Base-by-base conservation (phyloP, 768 basidiomycete genomes). In the Podaxis sp. region DNA sequence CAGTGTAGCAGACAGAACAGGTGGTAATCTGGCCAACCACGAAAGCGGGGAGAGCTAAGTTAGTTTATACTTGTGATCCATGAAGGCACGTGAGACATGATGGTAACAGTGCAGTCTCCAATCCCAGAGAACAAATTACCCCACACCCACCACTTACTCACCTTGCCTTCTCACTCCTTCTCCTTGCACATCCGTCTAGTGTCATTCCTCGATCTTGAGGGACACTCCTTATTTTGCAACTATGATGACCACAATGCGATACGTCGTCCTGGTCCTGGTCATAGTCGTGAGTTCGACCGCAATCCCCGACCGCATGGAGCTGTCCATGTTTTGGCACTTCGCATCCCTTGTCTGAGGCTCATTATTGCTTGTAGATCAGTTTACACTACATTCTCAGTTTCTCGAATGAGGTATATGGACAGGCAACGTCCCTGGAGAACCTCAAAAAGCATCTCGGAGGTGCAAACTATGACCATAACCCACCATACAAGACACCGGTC, bases 321-420 rank as follows among this genome's bases (percentile, higher is more conserved):
- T 36, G 18, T 9, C 16, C 32, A 32, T 18, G 32, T 14, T 44
- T 52, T 59, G 21, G 37, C 36, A 44, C 38, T 23, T 50, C 37
- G 4, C 32, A 44, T 37, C 11, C 25, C 28, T 42, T 46, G 32
- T 32, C 32, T 32, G 32, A 32, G 32, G 7, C 32, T 32, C 47
- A 18, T 50, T 35, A 37, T 50, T 38, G 25, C 36, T 23, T 51
- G 23, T 59, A 82, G 81, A 78, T 83, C 54, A 75, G 78, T 70
- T 67, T 86, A 54, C 87, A 90, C 68, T 87, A 83, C 62, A 84
- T 88, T 62, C 77, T 89, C 55, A 84, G 77, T 69, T 79, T 88
- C 72, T 82, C 86, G 3, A 83, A 87, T 66, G 85, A 86, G 66
- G 79, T 76, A 52, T 90, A 90, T 64, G 83, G 85, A 40, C 76